These are phyloP conservation scores for Piper longum DNA, from an alignment of 164 flowering plant species.

Conservation along the genomic window DNA sequence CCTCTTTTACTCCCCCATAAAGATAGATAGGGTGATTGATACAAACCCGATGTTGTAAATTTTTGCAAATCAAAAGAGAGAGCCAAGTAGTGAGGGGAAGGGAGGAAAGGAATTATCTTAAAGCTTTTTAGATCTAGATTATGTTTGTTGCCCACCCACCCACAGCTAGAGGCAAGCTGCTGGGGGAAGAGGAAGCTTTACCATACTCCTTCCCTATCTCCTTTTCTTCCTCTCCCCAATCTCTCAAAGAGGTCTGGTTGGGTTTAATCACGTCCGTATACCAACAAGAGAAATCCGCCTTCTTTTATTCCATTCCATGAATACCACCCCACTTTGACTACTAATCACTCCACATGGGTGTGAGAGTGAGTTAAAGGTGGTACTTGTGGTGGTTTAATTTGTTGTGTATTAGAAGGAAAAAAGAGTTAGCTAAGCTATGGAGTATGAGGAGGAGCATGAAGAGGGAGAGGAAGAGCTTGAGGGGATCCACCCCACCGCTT, in stretches of 20 bases:
- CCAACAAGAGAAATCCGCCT: too few species aligned
- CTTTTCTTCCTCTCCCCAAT: too few species aligned
- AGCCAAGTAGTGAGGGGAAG: not conserved
- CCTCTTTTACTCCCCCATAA: not conserved
- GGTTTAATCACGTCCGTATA: too few species aligned
- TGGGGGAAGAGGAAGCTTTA: not conserved
- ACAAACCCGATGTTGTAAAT: too few species aligned
- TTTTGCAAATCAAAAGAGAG: not conserved
- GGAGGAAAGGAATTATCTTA: not conserved
- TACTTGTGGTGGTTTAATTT: too few species aligned
- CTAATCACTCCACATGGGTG: too few species aligned
- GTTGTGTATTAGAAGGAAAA: too few species aligned
- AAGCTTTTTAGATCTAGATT: not conserved
- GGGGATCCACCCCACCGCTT: not conserved
- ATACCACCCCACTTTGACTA: too few species aligned
- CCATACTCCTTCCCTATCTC: too few species aligned
- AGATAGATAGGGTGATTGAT: not conserved
- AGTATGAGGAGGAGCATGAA: slow-evolving; percentile 22
- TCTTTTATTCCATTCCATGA: too few species aligned
- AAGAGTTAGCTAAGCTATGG: slow-evolving; percentile 1
- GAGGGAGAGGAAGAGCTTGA: slow-evolving; percentile 2
- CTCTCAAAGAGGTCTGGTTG: too few species aligned
- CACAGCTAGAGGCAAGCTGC: not conserved
- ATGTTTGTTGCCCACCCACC: not conserved
- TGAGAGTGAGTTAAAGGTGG: too few species aligned